A percentile compares a stretch with the other conserved stretches of the same genome.
These are phyloP conservation scores for Leccinum solheimii DNA, from an alignment of 1,284 basidiomycete species.

Conservation along the genomic window DNA sequence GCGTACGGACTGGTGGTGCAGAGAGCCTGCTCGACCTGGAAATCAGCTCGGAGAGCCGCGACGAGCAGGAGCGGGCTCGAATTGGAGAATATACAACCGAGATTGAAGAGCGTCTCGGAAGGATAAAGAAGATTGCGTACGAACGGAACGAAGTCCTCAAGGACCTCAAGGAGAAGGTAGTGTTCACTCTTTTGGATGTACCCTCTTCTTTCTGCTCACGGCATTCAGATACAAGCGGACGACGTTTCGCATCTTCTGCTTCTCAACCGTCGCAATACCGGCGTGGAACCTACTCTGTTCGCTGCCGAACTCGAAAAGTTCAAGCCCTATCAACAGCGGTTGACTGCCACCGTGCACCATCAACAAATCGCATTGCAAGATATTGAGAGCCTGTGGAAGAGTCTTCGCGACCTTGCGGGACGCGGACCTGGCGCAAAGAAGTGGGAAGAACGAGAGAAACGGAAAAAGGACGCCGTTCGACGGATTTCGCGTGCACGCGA, in stretches of 20 bases:
- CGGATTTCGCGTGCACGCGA: conserved; percentile 77
- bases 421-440: conserved; percentile 70
- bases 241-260: conserved; percentile 96
- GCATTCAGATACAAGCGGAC: conserved; percentile 81
- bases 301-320: conserved; percentile 96
- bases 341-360: conserved; percentile 74
- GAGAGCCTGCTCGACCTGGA: conserved; percentile 72
- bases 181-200: not conserved
- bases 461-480: conserved; percentile 71
- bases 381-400: conserved; percentile 68
- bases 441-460: conserved; percentile 78
- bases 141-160: conserved; percentile 87
- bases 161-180: conserved; percentile 91
- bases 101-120: conserved; percentile 75
- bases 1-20: conserved; percentile 46
- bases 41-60: conserved; percentile 58
- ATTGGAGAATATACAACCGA: conserved; percentile 71
- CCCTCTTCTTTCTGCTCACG: conserved; percentile 5
- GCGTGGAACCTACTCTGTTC: conserved; percentile 86
- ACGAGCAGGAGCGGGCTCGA: conserved; percentile 67
- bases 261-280: conserved; percentile 84
- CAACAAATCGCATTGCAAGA: conserved; percentile 75
- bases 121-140: conserved; percentile 78
- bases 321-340: conserved; percentile 83
- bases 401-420: conserved; percentile 69